Evolutionary conservation across 2,329 filamentous ascomycete genomes (phyloP).

Genomic region (Verticillium nonalfalfae): DNA sequence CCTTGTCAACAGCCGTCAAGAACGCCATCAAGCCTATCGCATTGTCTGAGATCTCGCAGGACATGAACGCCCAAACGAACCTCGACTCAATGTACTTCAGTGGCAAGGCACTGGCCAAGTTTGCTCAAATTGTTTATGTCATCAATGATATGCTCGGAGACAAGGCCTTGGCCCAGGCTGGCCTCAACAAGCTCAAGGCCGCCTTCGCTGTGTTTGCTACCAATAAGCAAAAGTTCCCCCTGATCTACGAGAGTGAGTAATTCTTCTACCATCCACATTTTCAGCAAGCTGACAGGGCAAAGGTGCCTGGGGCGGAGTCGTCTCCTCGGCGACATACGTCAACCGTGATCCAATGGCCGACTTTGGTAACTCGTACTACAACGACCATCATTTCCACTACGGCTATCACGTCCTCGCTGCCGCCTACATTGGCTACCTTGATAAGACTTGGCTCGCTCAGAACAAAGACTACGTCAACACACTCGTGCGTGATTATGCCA

Average conservation of each 20-base stretch:
- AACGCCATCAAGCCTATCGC: conserved; percentile 48
- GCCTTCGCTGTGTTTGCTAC: conserved; percentile 52
- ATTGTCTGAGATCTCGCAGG: conserved; percentile 58
- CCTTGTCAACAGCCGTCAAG: conserved; percentile 39
- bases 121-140: conserved; percentile 56
- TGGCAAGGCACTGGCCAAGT: conserved; percentile 67
- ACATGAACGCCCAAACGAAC: conserved; percentile 58
- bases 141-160: conserved; percentile 52
- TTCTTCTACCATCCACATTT: background rate
- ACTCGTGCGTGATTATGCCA: conserved; percentile 68
- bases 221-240: conserved; percentile 53
- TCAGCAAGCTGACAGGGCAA: conserved; percentile 7
- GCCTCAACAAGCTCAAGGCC: conserved; percentile 48
- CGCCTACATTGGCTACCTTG: conserved; percentile 66
- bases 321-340: conserved; percentile 60
- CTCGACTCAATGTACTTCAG: conserved; percentile 77
- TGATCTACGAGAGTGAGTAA: conserved; percentile 43
- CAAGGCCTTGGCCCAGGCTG: conserved; percentile 39
- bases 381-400: conserved; percentile 59
- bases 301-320: conserved; percentile 64
- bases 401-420: conserved; percentile 78
- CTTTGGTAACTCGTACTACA: conserved; percentile 76
- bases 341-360: conserved; percentile 60
- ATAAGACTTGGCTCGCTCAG: conserved; percentile 57
- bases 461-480: conserved; percentile 71